phyloP scores from a whole-genome alignment of 192 early-diverging fungal species.

The Rhizophagus clarus region DNA sequence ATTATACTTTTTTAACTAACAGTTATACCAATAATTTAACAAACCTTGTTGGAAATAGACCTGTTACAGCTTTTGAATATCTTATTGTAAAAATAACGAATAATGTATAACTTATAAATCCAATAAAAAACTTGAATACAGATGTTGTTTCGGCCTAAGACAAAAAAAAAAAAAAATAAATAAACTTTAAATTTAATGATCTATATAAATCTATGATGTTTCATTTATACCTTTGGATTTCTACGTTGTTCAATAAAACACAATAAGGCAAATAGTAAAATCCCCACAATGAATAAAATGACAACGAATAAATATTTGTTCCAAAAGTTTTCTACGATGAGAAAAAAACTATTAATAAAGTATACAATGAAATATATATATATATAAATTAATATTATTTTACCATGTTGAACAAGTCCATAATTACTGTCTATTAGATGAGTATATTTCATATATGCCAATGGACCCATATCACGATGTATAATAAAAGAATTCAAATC shows the following conservation, averaged over 20 bases:
- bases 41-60: not conserved
- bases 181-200: not conserved
- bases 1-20: no score
- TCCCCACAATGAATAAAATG: not conserved
- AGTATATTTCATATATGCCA: not conserved
- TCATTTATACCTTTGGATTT: not conserved
- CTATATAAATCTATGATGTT: not conserved
- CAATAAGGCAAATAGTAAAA: not conserved
- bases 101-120: not conserved
- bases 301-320: not conserved
- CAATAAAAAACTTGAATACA: not conserved
- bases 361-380: not conserved
- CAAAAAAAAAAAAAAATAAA: not conserved
- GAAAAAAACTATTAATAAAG: not conserved
- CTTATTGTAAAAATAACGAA: not conserved
- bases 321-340: not conserved
- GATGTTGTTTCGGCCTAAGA: not conserved
- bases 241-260: not conserved
- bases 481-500: not conserved
- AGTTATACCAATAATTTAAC: not conserved
- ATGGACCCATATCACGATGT: not conserved
- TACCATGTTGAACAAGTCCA: not conserved
- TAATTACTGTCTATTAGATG: not conserved
- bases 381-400: not conserved
- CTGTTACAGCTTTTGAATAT: not conserved